Base-by-base conservation (phyloP, 371 early-diverging fungal species). In the Lichtheimia ramosa region DNA sequence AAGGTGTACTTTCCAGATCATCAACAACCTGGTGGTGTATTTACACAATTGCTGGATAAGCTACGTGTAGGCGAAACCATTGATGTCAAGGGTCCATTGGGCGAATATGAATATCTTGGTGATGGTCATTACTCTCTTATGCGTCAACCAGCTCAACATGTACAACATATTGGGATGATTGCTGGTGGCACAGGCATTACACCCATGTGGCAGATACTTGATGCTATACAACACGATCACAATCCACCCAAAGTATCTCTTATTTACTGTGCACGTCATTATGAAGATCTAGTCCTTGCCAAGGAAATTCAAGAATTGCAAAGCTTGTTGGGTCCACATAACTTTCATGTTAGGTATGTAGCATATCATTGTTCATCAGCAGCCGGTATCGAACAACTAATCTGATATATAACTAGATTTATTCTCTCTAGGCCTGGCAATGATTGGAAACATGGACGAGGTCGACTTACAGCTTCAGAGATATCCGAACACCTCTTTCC, bases 131-230 rank as follows among this genome's bases (percentile, higher is more conserved):
- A 64, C 39, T 25, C 43, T 10, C 43, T 61, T 20, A 21, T 21
- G 40, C 27, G 25, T 24, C 39, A 46, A 25, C 48, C 49, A 21
- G 21, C 53, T 7, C 54, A 25, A 42, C 43, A 14, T 14, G 59
- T 51, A 13, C 13, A 39, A 10, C 61, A 71, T 50, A 69, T 85
- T 48, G 69, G 68, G 48, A 72, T 82, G 74, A 75, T 88, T 48
- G 74, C 79, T 20, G 90, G 87, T 46, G 90, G 90, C 12, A 88
- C 86, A 6, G 86, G 89, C 8, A 81, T 87, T 24, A 85, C 87
- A 23, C 89, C 88, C n/a, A 69, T 77, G 62, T 79, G 67, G 58
- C 82, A 83, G 61, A 56, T 89, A 43, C 49, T 88, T 27, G 61
- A 74, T 48, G 61, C 76, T 12, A 56, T 74, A 27, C 27, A 71